Evolutionary conservation across 2,329 filamentous ascomycete species (phyloP).

Genomic region (Botryotinia narcissicola): DNA sequence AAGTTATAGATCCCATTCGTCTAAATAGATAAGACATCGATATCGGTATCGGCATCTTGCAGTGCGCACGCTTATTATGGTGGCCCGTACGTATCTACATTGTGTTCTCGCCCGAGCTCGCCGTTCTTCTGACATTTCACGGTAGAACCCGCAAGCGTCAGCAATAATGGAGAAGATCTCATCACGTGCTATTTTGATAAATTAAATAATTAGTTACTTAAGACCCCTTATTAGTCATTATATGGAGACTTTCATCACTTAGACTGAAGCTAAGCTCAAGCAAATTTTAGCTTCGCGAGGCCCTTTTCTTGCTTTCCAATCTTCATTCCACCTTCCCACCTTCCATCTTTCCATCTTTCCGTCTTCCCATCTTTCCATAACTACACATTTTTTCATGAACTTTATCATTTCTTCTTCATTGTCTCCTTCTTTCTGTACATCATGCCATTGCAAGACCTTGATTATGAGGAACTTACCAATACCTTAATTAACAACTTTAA

Average conservation of each 20-base stretch:
- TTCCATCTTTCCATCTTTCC: not conserved
- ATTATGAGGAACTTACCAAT: constrained; percentile 47
- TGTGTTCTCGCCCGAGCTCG: not conserved
- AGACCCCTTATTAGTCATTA: not conserved
- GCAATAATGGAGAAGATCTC: not conserved
- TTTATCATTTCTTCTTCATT: not conserved
- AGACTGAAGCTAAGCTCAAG: constrained; percentile 4
- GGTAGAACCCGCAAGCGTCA: not conserved
- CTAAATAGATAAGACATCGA: not conserved
- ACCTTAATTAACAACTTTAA: constrained; percentile 63
- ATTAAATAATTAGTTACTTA: not conserved
- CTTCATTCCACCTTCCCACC: not conserved
- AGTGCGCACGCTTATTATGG: not conserved
- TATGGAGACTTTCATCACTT: not conserved
- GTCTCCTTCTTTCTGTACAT: constrained; percentile 21
- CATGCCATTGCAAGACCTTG: constrained; percentile 35
- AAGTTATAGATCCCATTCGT: not conserved
- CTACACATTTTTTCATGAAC: not conserved
- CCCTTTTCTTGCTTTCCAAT: constrained; percentile 9
- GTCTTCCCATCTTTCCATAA: not conserved
- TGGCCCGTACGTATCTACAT: not conserved
- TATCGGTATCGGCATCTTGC: not conserved
- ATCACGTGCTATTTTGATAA: not conserved
- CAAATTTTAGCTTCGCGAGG: constrained; percentile 10
- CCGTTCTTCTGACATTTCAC: not conserved